These are phyloP conservation scores for Xylaria acuta DNA, from an alignment of 495 filamentous ascomycete species.

Conservation along the genomic window DNA sequence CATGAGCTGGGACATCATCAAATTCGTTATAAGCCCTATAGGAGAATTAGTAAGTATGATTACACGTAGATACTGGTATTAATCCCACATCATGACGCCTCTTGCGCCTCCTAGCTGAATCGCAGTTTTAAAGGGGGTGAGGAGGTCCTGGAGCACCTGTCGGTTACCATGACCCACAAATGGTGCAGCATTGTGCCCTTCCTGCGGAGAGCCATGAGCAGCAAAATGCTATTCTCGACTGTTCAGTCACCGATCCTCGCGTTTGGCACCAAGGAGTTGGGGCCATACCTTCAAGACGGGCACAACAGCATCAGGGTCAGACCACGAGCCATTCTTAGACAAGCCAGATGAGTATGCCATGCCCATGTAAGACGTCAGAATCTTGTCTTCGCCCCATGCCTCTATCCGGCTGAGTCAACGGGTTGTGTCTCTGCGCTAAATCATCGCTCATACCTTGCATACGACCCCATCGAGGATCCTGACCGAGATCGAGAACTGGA, in stretches of 20 bases:
- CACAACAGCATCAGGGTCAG: slow-evolving; percentile 45
- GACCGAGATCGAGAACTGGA: slow-evolving; percentile 52
- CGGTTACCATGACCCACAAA: slow-evolving; percentile 47
- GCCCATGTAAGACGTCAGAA: slow-evolving; percentile 50
- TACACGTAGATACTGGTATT: neutral
- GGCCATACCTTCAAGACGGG: slow-evolving; percentile 45
- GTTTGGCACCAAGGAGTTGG: neutral
- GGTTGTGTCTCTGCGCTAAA: neutral
- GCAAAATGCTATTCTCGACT: slow-evolving; percentile 44
- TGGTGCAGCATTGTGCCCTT: slow-evolving; percentile 48
- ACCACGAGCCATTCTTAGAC: slow-evolving; percentile 49
- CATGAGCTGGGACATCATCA: slow-evolving; percentile 45
- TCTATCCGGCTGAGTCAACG: slow-evolving; percentile 30
- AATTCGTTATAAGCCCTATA: slow-evolving; percentile 48
- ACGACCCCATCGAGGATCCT: slow-evolving; percentile 51
- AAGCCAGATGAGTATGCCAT: slow-evolving; percentile 47
- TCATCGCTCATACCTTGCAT: slow-evolving; percentile 39
- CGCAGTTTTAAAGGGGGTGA: slow-evolving; percentile 48
- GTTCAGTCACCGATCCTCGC: slow-evolving; percentile 6
- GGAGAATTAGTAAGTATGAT: slow-evolving; percentile 8
- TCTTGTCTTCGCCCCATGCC: slow-evolving; percentile 53
- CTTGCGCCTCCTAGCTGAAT: slow-evolving; percentile 48
- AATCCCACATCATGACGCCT: slow-evolving; percentile 50
- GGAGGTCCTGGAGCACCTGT: slow-evolving; percentile 47
- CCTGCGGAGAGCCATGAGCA: slow-evolving; percentile 47